Conservation (phyloP, 805 yeast genomes). For the Cyberlindnera nakhonratchasimensis region DNA sequence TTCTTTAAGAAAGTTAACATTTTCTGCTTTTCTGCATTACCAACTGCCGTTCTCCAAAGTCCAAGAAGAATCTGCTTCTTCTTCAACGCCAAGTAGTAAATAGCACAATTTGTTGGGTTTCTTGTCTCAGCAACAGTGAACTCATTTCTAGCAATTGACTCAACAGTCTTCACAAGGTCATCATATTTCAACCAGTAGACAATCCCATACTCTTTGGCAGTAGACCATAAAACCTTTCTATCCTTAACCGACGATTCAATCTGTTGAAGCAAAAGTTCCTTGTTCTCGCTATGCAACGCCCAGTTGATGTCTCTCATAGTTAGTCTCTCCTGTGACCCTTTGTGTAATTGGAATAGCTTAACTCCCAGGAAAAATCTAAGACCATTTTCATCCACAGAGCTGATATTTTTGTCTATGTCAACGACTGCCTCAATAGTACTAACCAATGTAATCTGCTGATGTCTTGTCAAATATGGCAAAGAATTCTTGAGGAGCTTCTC, state of each 20-base stretch:
- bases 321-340: slow-evolving; percentile 47
- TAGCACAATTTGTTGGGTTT: slow-evolving; percentile 72
- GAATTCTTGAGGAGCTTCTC: slow-evolving; percentile 62
- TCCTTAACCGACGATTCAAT: slow-evolving; percentile 40
- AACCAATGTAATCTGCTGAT: slow-evolving; percentile 81
- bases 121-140: slow-evolving; percentile 51
- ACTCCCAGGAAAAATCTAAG: slow-evolving; percentile 67
- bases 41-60: slow-evolving; percentile 74
- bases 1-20: slow-evolving; percentile 73
- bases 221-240: slow-evolving; percentile 54
- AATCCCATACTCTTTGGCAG: slow-evolving; percentile 57
- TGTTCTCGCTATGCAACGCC: slow-evolving; percentile 83
- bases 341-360: slow-evolving; percentile 58
- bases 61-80: slow-evolving; percentile 76
- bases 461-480: slow-evolving; percentile 80
- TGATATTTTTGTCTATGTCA: slow-evolving; percentile 44
- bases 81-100: slow-evolving; percentile 72
- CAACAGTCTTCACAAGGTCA: slow-evolving; percentile 52
- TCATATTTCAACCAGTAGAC: slow-evolving; percentile 63
- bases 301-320: slow-evolving; percentile 80
- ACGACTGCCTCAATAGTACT: slow-evolving; percentile 64
- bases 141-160: slow-evolving; percentile 67
- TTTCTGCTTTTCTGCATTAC: slow-evolving; percentile 78
- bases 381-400: slow-evolving; percentile 49
- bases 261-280: slow-evolving; percentile 56